Evolutionary conservation across 2,329 filamentous ascomycete genomes (phyloP), one percentile per base, ranked within the genome.

Genomic region (Fusarium kyushuense): DNA sequence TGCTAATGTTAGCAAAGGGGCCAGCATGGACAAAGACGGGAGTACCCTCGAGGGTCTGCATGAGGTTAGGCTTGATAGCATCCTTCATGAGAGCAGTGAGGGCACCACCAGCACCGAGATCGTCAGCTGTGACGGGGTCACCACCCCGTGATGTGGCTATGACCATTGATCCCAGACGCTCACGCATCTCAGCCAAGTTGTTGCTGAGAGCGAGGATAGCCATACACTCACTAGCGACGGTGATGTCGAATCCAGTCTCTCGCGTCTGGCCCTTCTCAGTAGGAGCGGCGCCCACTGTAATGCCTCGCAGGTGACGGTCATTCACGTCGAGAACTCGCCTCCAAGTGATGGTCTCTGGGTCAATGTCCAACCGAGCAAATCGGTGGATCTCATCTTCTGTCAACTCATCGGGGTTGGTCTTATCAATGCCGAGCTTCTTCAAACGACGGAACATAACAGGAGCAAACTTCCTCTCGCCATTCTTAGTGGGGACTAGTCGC

Each of bases 141-240:
- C 96, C 96, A 70, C 84, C 85, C 74, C 86, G 89, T 41, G 94
- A 97, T 63, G 91, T 94, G 59, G 93, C 96, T 70, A 99, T 90
- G 4, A 99, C 96, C 94, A 99, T 98, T 71, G 92, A 89, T 56
- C 96, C 96, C 30, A 99, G 88, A 62, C 96, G 90, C 80, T 97
- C 94, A 60, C 96, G 89, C 90, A 99, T 92, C 75, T 99, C 96
- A 32, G 84, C 83, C 65, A 98, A 85, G 77, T 90, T 89, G 68
- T 93, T 97, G 82, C 93, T 96, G 71, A 99, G 87, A 12, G 96
- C 96, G 58, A 99, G 89, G 65, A 99, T 97, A 64, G 96, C 96
- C 96, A 99, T 99, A 79, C 94, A 97, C 80, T 98, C 96, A 79
- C 92, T 96, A 41, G 96, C 96, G 30, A 99, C 96, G 1, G 95